Base-by-base conservation (phyloP, 1,284 basidiomycete species). In the Cutaneotrichosporon sp. region DNA sequence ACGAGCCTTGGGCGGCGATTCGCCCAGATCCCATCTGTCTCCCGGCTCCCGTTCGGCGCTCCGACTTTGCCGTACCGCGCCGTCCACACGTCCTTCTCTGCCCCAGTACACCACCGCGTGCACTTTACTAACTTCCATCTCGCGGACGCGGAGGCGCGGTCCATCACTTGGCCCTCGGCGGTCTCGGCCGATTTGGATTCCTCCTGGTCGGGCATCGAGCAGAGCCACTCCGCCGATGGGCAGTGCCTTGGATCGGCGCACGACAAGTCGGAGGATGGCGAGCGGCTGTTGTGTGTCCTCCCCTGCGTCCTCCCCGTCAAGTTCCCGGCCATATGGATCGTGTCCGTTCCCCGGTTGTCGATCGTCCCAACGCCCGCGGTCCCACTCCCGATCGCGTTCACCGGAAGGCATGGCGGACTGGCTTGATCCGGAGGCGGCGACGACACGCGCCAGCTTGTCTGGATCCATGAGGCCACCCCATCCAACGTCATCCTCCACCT, bases 81-180 rank as follows among this genome's bases (percentile, higher is more conserved):
- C 16, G n/a, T 46, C 45, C 32, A 25, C 45, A 5, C 31, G 43
- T 22, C 51, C 41, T 46, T 43, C 35, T 43, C 51, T 11, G 47
- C 59, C 24, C 48, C 46, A 51, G 49, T 47, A 75, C 4, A 75
- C 49, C 11, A 69, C 54, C 14, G 70, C 68, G 49, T 75, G 74
- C 14, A 67, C 66, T 52, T 74, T 74, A 60, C 70, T 72, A 9
- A 71, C 71, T 44, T 67, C 64, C 72, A 75, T 72, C 61, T 74
- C 74, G 42, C 65, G 65, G 20, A 74, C 47, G 31, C 74, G 52
- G 3, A 75, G 19, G 29, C 72, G 63, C 0, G 70, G 60, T 9
- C 52, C 50, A 6, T 57, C 65, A 6, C 63, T 64, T 10, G 52
- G 59, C 39, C 66, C 64, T 17, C 57, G 59, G 26, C 69, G 53